Evolutionary conservation across 2,329 filamentous ascomycete species (phyloP).

Genomic region (Cladosporium velox): DNA sequence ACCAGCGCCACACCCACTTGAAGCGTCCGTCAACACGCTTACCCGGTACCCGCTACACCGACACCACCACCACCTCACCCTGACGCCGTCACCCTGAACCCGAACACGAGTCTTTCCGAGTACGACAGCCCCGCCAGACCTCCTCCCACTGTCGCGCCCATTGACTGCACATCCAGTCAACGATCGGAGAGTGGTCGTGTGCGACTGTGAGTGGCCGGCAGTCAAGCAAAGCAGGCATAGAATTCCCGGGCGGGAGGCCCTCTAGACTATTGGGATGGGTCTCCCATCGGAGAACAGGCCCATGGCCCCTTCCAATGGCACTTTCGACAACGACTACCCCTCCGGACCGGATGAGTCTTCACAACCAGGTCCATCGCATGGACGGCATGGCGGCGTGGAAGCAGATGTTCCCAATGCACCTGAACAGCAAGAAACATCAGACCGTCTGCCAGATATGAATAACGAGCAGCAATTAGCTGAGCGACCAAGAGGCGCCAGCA

Average conservation of each 20-base stretch:
- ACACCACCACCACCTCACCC: conserved; percentile 2
- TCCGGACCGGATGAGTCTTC: background rate
- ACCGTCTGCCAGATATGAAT: background rate
- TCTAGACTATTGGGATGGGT: conserved; percentile 32
- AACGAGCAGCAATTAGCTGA: conserved; percentile 19
- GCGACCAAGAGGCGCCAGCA: conserved; percentile 1
- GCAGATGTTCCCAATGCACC: background rate
- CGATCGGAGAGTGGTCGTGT: background rate
- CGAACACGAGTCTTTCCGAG: conserved; percentile 1
- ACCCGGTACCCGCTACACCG: conserved; percentile 2
- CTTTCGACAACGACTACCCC: conserved; percentile 26
- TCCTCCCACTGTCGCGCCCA: background rate
- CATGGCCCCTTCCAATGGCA: conserved; percentile 30
- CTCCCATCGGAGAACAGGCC: conserved; percentile 33
- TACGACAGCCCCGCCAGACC: background rate
- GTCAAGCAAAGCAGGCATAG: conserved; percentile 9
- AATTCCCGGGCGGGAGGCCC: conserved; percentile 19
- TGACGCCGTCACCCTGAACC: background rate
- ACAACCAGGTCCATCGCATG: background rate
- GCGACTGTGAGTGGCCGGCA: background rate
- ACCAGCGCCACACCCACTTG: conserved; percentile 17
- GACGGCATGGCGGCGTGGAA: background rate
- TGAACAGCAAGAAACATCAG: conserved; percentile 2
- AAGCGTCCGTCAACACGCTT: conserved; percentile 1
- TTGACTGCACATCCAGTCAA: background rate